Evolutionary conservation across 805 yeast genomes (phyloP).

Genomic region (Myxozyma neotropica): DNA sequence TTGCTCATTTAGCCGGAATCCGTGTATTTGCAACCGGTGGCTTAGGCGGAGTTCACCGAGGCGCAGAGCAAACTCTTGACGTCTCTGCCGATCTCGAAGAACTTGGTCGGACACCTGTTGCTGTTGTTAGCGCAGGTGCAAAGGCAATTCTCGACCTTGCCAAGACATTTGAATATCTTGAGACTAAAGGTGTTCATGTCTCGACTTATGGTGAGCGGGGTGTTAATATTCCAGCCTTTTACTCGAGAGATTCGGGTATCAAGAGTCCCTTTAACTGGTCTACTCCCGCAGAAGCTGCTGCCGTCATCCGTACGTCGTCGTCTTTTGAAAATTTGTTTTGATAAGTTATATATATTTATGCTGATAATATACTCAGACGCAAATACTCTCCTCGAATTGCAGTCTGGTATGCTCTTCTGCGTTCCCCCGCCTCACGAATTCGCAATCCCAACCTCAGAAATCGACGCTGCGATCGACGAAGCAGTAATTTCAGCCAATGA

Average conservation of each 20-base stretch:
- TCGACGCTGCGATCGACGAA: constrained; percentile 57
- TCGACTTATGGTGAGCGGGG: constrained; percentile 62
- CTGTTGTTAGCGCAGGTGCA: constrained; percentile 93
- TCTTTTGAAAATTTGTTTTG: not conserved
- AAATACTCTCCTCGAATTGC: constrained; percentile 53
- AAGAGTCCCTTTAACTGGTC: constrained; percentile 66
- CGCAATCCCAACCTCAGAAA: constrained; percentile 59
- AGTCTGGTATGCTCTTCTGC: constrained; percentile 76
- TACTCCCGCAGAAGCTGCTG: constrained; percentile 62
- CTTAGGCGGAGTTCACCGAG: constrained; percentile 86
- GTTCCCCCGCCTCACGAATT: constrained; percentile 73
- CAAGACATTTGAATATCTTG: constrained; percentile 80
- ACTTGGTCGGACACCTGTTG: constrained; percentile 76
- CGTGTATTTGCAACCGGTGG: constrained; percentile 92
- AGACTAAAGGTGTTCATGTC: constrained; percentile 89
- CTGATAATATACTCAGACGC: constrained; percentile 35
- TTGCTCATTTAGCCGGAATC: constrained; percentile 74
- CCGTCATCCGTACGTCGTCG: constrained; percentile 50
- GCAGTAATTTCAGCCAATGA: constrained; percentile 61
- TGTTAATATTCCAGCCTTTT: constrained; percentile 75
- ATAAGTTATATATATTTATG: not conserved
- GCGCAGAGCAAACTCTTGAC: constrained; percentile 75
- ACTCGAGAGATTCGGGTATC: constrained; percentile 73
- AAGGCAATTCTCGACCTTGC: constrained; percentile 80
- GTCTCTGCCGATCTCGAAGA: constrained; percentile 87